phyloP scores from a whole-genome alignment of 1,139 yeast genomes.

The Debaryomyces subglobosus region DNA sequence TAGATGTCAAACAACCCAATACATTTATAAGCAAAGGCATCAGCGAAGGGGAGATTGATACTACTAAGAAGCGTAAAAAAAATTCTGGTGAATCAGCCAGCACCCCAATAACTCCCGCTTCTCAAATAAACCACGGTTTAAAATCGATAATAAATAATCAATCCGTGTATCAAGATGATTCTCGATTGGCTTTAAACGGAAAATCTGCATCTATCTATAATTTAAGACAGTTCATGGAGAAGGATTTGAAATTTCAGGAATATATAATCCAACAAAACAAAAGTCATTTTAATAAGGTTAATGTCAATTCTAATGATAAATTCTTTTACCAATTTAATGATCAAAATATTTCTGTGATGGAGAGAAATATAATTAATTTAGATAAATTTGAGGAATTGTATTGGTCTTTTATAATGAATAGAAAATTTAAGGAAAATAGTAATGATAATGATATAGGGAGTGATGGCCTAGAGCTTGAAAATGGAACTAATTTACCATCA shows the following conservation, averaged over 20 bases:
- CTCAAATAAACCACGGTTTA: conserved; percentile 31
- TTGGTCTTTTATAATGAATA: conserved; percentile 46
- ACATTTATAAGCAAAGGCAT: conserved; percentile 16
- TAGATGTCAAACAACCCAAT: conserved; percentile 37
- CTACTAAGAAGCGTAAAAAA: conserved; percentile 18
- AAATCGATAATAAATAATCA: conserved; percentile 21
- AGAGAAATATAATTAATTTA: conserved; percentile 23
- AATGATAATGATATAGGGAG: conserved; percentile 11
- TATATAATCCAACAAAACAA: conserved; percentile 28
- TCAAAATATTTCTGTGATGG: conserved; percentile 17
- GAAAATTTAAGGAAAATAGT: conserved; percentile 5
- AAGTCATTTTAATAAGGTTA: conserved; percentile 18
- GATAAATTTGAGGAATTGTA: conserved; percentile 47
- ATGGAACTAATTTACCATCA: conserved; percentile 30
- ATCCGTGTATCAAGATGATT: conserved; percentile 30
- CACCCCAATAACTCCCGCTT: conserved; percentile 29
- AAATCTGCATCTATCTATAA: conserved; percentile 49
- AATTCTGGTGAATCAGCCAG: conserved; percentile 21
- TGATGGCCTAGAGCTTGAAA: conserved; percentile 36
- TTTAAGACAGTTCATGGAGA: conserved; percentile 55
- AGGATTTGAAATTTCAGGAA: conserved; percentile 47
- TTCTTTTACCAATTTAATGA: conserved; percentile 12
- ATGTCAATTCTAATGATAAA: conserved; percentile 10
- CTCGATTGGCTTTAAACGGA: conserved; percentile 26
- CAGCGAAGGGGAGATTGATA: conserved; percentile 10